phyloP scores from a whole-genome alignment of 306 rosid species.

The Cotoneaster glaucophyllus region DNA sequence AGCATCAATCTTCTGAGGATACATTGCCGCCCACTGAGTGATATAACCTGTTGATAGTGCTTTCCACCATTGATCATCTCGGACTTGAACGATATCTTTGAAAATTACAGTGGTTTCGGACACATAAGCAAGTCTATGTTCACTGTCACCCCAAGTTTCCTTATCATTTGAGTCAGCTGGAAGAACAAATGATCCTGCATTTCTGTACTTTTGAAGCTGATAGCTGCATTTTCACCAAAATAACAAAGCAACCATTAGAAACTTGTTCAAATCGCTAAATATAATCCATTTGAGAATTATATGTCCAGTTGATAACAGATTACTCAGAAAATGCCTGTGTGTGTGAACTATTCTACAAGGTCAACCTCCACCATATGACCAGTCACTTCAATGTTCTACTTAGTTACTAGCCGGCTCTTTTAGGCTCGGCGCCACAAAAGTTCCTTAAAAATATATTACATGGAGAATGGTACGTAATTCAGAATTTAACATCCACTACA shows the following conservation, averaged over 20 bases:
- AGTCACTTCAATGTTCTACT: background rate
- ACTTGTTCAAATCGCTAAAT: background rate
- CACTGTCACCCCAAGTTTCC: constrained; percentile 99
- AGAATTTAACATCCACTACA: background rate
- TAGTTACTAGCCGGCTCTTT: background rate
- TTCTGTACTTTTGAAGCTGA: constrained; percentile 87
- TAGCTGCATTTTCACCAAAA: constrained; percentile 45
- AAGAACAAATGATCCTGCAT: constrained; percentile 85
- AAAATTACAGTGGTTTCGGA: constrained; percentile 96
- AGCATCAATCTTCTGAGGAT: constrained; percentile 87
- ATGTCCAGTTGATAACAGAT: background rate
- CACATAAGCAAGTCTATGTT: constrained; percentile 91
- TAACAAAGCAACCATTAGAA: background rate
- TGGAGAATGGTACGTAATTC: background rate
- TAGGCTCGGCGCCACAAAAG: background rate
- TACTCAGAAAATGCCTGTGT: background rate
- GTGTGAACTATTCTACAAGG: background rate
- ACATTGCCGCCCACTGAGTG: constrained; percentile 95
- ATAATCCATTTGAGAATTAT: background rate
- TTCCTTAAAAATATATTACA: background rate
- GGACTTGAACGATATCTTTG: constrained; percentile 83
- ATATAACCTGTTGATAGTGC: constrained; percentile 83
- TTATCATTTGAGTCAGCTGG: constrained; percentile 79
- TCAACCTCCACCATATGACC: background rate
- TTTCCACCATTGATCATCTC: constrained; percentile 99